Percentiles rank a stretch among this genome's conserved stretches.
Conservation (phyloP, 495 filamentous ascomycete genomes). For the Aspergillus baeticus region DNA sequence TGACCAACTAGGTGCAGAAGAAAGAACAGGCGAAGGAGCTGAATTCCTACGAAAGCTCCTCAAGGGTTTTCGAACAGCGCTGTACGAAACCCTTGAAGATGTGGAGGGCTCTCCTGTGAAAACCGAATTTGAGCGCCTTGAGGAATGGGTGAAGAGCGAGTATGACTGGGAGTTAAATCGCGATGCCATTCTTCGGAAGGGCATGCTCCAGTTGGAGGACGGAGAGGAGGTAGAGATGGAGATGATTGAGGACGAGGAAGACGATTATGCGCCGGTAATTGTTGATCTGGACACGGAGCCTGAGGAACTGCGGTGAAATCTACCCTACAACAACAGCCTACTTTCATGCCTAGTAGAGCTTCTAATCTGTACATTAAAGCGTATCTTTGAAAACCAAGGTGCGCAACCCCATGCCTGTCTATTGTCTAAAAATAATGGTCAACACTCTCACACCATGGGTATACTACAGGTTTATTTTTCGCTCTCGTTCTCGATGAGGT, state of each 20-base stretch:
- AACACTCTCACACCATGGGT: not conserved
- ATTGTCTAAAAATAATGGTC: not conserved
- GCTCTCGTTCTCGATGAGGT: constrained; percentile 64
- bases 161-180: constrained; percentile 65
- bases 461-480: constrained; percentile 25
- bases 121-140: constrained; percentile 54
- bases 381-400: not conserved
- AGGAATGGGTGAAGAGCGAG: constrained; percentile 52
- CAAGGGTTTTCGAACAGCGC: constrained; percentile 46
- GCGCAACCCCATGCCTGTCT: not conserved
- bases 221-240: constrained; percentile 80
- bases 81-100: constrained; percentile 43
- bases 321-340: not conserved
- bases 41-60: constrained; percentile 55
- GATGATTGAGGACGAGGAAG: constrained; percentile 68
- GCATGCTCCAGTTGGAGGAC: constrained; percentile 71
- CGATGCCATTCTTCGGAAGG: constrained; percentile 55
- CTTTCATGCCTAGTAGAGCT: not conserved
- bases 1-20: constrained; percentile 47
- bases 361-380: not conserved
- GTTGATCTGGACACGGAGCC: constrained; percentile 55
- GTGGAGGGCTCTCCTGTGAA: constrained; percentile 38
- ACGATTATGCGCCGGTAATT: constrained; percentile 81
- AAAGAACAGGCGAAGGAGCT: constrained; percentile 43
- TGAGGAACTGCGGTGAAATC: not conserved